These are phyloP conservation scores for Solanum dulcamara DNA, from an alignment of 257 asterid genomes.

Conservation along the genomic window DNA sequence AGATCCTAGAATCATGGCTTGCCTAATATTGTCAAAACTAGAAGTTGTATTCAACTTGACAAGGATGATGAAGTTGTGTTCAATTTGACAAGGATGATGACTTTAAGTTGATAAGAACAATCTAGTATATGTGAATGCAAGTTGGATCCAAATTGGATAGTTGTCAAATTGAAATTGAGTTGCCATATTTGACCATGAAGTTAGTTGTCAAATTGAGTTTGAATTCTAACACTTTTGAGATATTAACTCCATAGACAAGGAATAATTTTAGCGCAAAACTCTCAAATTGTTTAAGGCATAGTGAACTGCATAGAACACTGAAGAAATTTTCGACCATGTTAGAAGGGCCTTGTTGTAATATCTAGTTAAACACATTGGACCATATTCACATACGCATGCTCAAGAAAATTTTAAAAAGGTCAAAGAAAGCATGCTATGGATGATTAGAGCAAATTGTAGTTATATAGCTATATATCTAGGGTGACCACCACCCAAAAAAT, in stretches of 20 bases:
- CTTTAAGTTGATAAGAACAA: too few relatives aligned
- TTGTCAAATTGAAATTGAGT: too few relatives aligned
- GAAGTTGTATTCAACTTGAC: too few relatives aligned
- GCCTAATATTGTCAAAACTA: too few relatives aligned
- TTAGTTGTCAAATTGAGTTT: too few relatives aligned
- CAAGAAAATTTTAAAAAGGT: not conserved
- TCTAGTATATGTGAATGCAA: too few relatives aligned
- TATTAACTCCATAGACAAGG: not conserved
- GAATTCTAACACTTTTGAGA: too few relatives aligned
- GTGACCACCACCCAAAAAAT: slow-evolving; percentile 18
- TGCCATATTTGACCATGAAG: too few relatives aligned
- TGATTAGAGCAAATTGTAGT: not conserved
- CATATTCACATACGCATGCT: slow-evolving; percentile 5
- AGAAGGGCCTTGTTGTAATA: not conserved
- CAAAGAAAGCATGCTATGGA: slow-evolving; percentile 17
- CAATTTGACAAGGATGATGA: too few relatives aligned
- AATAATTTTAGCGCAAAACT: not conserved
- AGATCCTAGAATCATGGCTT: too few relatives aligned
- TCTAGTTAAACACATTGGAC: not conserved
- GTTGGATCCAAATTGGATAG: too few relatives aligned
- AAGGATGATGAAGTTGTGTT: too few relatives aligned
- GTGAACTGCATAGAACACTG: not conserved
- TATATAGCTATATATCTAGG: slow-evolving; percentile 10
- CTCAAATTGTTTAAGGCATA: not conserved
- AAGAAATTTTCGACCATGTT: not conserved